Percentiles rank a stretch among this genome's conserved stretches.
Conservation (phyloP, 441 rosid genomes). For the Populus trichocarpa region DNA sequence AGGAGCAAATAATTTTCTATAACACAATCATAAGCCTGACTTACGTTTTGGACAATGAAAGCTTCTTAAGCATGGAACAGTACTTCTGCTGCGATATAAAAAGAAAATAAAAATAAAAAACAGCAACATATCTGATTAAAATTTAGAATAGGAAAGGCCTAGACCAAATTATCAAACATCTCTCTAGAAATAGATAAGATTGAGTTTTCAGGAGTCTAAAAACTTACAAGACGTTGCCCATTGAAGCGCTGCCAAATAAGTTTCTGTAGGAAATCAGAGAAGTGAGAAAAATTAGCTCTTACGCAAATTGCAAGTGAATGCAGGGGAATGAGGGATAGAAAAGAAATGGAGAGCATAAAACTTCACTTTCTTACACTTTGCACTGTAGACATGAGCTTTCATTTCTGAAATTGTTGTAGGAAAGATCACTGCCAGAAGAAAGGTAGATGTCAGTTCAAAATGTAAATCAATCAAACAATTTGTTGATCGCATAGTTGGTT, state of each 20-base stretch:
- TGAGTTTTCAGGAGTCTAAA: no score
- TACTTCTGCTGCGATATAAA: constrained; percentile 21
- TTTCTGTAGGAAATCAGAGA: constrained; percentile 31
- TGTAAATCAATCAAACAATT: background rate
- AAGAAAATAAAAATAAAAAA: background rate
- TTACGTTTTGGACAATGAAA: constrained; percentile 31
- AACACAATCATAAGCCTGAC: constrained; percentile 7
- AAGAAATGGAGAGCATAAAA: background rate
- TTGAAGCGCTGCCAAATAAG: constrained; percentile 47
- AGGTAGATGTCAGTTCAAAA: no score
- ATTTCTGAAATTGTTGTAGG: no score
- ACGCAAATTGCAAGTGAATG: background rate
- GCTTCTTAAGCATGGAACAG: constrained; percentile 12
- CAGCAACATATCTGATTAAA: background rate
- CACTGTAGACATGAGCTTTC: background rate
- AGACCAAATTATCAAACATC: background rate
- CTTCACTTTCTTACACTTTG: constrained; percentile 24
- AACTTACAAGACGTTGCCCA: constrained; percentile 33
- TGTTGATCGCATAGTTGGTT: background rate
- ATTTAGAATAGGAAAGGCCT: background rate
- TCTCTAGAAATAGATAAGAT: background rate
- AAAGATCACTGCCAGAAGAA: no score
- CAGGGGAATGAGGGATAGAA: no score
- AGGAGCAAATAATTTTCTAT: background rate
- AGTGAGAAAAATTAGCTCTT: background rate